Evolutionary conservation across 768 basidiomycete genomes (phyloP).

Genomic region (Rhizopogon vinicolor): DNA sequence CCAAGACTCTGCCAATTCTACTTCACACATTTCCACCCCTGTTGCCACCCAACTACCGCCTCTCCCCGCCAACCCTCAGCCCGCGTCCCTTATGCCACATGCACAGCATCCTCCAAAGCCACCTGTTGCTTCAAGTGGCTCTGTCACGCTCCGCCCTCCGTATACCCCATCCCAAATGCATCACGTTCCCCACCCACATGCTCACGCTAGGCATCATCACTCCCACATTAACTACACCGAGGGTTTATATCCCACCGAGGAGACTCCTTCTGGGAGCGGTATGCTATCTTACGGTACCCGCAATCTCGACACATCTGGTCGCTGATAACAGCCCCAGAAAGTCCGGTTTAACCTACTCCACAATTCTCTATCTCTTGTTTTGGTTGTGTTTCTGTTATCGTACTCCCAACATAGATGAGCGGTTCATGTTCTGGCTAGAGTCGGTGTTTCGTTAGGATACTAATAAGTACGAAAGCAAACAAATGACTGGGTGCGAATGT

Average conservation of each 20-base stretch:
- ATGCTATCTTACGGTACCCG: conserved; percentile 45
- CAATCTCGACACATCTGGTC: conserved; percentile 3
- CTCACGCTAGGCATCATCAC: conserved; percentile 71
- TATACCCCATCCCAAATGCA: conserved; percentile 65
- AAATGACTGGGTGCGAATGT: conserved; percentile 4
- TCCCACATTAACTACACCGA: conserved; percentile 45
- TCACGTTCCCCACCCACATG: conserved; percentile 76
- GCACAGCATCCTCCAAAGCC: conserved; percentile 26
- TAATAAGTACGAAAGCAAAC: conserved; percentile 8
- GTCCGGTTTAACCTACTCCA: not conserved
- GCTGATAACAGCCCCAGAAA: not conserved
- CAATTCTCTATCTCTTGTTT: conserved; percentile 4
- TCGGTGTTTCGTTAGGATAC: conserved; percentile 18
- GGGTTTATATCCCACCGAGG: conserved; percentile 29
- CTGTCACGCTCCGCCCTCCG: conserved; percentile 52
- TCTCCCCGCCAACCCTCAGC: conserved; percentile 16
- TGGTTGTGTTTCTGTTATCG: conserved; percentile 19
- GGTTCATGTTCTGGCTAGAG: conserved; percentile 12
- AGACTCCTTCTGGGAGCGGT: conserved; percentile 15
- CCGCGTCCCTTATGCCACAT: conserved; percentile 10
- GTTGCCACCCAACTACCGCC: conserved; percentile 17
- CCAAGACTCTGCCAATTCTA: conserved; percentile 9
- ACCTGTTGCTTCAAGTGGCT: conserved; percentile 27
- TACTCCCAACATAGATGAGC: conserved; percentile 20
- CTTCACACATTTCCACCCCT: conserved; percentile 15